Conservation (phyloP, 192 early-diverging fungal species). For the Backusella tuberculispora region DNA sequence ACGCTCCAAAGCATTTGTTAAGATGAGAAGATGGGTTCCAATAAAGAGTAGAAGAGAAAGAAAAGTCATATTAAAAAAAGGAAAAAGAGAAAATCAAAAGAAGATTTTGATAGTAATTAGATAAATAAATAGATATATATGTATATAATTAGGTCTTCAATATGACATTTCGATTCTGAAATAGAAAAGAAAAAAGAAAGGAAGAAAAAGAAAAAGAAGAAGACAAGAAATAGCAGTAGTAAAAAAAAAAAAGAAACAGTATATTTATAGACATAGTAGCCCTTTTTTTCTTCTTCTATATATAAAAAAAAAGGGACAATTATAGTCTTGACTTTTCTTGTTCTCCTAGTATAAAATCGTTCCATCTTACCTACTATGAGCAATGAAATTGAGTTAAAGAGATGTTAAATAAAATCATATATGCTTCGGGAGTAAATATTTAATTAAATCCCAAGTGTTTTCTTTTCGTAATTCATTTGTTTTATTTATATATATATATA, state of each 20-base stretch:
- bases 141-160: neutral
- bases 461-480: neutral
- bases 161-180: constrained; percentile 1
- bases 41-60: constrained; percentile 8
- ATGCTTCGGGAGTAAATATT: neutral
- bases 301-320: constrained; percentile 2
- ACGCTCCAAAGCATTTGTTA: neutral
- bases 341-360: constrained; percentile 5
- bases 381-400: neutral
- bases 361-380: constrained; percentile 1
- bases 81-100: neutral
- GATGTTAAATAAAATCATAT: neutral
- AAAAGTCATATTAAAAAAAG: neutral
- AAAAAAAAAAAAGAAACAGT: neutral
- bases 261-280: constrained; percentile 1
- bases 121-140: neutral
- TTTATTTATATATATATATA: neutral
- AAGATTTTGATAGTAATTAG: neutral
- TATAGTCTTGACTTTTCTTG: constrained; percentile 12
- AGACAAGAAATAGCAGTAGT: neutral
- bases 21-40: neutral
- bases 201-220: neutral
- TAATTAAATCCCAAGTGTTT: constrained; percentile 11
- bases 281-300: neutral
- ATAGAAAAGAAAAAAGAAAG: neutral